phyloP scores from a whole-genome alignment of 2,329 filamentous ascomycete species.

The Ophiognomonia clavigignenti-juglandacearum region DNA sequence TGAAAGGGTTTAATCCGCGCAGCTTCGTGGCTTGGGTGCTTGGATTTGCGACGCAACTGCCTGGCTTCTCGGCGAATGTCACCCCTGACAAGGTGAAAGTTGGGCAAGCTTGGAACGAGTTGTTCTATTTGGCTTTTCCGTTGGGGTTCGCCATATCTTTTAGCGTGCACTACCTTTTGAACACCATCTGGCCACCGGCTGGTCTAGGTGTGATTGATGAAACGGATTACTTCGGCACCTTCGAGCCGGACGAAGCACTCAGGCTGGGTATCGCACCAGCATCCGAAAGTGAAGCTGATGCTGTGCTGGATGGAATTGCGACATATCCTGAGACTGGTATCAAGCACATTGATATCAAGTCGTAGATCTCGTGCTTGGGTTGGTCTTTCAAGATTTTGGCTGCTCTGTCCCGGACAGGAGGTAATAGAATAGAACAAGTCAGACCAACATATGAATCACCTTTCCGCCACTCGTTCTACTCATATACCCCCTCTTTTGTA shows the following conservation, averaged over 20 bases:
- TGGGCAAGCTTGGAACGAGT: slow-evolving; percentile 7
- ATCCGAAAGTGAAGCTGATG: background rate
- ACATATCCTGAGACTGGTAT: slow-evolving; percentile 1
- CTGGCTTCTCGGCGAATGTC: slow-evolving; percentile 12
- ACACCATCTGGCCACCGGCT: slow-evolving; percentile 5
- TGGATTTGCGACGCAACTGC: slow-evolving; percentile 12
- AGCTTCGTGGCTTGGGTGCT: slow-evolving; percentile 15
- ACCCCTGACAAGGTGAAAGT: slow-evolving; percentile 5
- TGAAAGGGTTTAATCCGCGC: slow-evolving; percentile 13
- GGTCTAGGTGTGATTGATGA: slow-evolving; percentile 5
- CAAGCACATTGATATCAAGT: background rate
- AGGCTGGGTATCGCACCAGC: slow-evolving; percentile 5
- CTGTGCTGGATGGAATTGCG: slow-evolving; percentile 2
- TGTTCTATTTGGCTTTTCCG: slow-evolving; percentile 13
- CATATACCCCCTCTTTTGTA: background rate
- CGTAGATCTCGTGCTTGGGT: background rate
- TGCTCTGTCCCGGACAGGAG: too few species aligned
- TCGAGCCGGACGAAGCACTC: slow-evolving; percentile 7
- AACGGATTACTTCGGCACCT: slow-evolving; percentile 6
- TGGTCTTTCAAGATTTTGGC: too few species aligned
- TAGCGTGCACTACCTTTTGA: slow-evolving; percentile 6
- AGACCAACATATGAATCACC: too few species aligned
- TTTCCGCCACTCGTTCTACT: background rate
- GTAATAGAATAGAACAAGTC: too few species aligned
- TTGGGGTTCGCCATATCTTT: slow-evolving; percentile 13